Evolutionary conservation across 164 flowering plant species (phyloP).

Genomic region (Brasenia schreberi): DNA sequence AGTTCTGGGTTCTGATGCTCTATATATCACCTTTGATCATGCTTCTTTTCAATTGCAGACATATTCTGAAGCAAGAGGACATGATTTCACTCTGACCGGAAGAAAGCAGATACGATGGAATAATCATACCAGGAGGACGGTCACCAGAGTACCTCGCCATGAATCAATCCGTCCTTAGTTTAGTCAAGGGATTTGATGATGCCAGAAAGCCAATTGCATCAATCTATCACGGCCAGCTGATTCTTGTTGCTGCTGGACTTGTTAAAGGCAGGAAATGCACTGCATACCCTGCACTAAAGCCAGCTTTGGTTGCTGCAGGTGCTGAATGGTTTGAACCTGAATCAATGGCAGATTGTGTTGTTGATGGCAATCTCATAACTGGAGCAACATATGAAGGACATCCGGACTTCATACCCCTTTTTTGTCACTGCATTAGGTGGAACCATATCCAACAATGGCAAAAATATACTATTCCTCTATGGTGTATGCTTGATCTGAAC

Average conservation of each 20-base stretch:
- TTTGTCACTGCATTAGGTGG: conserved; percentile 87
- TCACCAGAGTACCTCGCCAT: conserved; percentile 93
- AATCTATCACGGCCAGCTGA: conserved; percentile 84
- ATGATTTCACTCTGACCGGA: conserved; percentile 94
- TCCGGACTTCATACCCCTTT: conserved; percentile 57
- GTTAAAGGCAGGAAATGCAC: conserved; percentile 65
- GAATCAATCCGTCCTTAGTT: conserved; percentile 46
- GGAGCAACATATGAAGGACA: conserved; percentile 66
- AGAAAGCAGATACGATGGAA: conserved; percentile 61
- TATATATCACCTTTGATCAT: no score
- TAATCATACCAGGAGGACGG: conserved; percentile 87
- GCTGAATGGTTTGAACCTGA: conserved; percentile 80
- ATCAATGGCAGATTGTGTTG: conserved; percentile 36
- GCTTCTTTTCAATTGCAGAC: conserved; percentile 30
- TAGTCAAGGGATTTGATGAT: conserved; percentile 38
- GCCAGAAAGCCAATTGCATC: conserved; percentile 74
- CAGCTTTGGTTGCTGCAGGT: conserved; percentile 69
- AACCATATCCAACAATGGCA: conserved; percentile 46
- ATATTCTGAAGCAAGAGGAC: conserved; percentile 72
- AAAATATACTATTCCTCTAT: conserved; percentile 70
- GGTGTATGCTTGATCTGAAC: conserved; percentile 43
- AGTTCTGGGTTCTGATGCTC: no score
- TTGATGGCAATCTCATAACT: conserved; percentile 76
- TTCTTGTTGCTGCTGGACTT: conserved; percentile 82
- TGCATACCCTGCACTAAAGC: conserved; percentile 54